Evolutionary conservation across 1,284 basidiomycete species (phyloP).

Genomic region (Trichosporon ovoides): DNA sequence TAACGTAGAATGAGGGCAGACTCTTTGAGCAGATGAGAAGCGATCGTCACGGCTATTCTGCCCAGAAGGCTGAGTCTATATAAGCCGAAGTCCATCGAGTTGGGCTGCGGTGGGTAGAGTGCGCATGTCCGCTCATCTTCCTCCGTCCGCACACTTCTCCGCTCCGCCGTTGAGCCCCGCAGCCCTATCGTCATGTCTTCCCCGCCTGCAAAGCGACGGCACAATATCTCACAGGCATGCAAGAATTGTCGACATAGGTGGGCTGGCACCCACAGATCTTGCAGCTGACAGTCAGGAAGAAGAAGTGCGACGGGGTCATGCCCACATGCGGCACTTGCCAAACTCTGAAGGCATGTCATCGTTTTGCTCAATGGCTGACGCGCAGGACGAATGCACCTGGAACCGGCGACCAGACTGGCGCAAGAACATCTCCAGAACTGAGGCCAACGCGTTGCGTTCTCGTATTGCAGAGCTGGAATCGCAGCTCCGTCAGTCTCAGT

Average conservation of each 20-base stretch:
- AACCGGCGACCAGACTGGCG: slow-evolving; percentile 27
- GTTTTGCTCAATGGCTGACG: not conserved
- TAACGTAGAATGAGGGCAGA: too few relatives aligned
- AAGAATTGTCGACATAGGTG: slow-evolving; percentile 17
- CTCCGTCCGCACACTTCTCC: not conserved
- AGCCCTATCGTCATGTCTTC: not conserved
- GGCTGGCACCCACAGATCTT: not conserved
- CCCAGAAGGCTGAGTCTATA: not conserved
- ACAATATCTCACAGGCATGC: slow-evolving; percentile 15
- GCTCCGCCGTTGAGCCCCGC: not conserved
- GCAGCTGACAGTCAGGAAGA: slow-evolving; percentile 21
- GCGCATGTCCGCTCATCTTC: not conserved
- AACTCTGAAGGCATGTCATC: slow-evolving; percentile 27
- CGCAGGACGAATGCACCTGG: slow-evolving; percentile 35
- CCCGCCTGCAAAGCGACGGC: not conserved
- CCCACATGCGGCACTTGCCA: slow-evolving; percentile 38
- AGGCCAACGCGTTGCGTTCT: slow-evolving; percentile 27
- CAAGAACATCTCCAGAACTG: slow-evolving; percentile 26
- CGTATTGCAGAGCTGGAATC: slow-evolving; percentile 29
- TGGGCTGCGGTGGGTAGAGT: too few relatives aligned
- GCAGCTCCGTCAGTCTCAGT: not conserved
- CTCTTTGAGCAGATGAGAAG: not conserved
- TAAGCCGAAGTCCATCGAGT: not conserved
- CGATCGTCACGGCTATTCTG: too few relatives aligned
- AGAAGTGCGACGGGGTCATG: slow-evolving; percentile 39